Conservation (phyloP, 139 green algal species). For the Pycnococcus provasolii region DNA sequence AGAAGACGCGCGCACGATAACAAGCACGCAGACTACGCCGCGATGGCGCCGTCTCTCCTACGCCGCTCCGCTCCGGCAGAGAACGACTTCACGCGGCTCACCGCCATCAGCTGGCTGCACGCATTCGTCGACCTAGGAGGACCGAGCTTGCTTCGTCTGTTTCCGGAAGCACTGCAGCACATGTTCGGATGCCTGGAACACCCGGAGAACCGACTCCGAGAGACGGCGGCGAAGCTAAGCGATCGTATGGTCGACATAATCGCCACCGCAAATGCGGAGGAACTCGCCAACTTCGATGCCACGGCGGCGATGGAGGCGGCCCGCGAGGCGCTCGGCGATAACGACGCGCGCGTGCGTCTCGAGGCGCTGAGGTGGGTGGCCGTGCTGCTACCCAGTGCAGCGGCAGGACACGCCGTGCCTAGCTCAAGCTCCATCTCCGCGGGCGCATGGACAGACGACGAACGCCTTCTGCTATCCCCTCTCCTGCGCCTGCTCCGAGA, state of each 20-base stretch:
- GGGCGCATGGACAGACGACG: background rate
- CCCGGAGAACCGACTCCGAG: conserved; percentile 27
- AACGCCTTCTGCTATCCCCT: conserved; percentile 44
- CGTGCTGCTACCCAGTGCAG: conserved; percentile 32
- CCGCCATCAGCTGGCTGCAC: conserved; percentile 64
- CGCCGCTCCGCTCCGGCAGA: conserved; percentile 8
- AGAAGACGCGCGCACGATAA: background rate
- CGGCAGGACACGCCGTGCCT: background rate
- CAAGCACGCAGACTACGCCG: conserved; percentile 28
- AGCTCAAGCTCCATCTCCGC: conserved; percentile 3
- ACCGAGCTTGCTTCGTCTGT: conserved; percentile 51
- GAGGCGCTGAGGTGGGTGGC: conserved; percentile 69
- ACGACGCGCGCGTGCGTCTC: background rate
- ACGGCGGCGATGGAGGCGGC: conserved; percentile 18
- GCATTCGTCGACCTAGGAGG: conserved; percentile 57
- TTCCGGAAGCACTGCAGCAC: conserved; percentile 56
- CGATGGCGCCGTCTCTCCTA: conserved; percentile 32
- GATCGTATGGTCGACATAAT: conserved; percentile 31
- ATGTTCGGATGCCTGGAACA: conserved; percentile 71
- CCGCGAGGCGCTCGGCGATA: background rate
- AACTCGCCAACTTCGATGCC: conserved; percentile 27
- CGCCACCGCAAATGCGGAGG: background rate
- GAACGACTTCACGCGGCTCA: conserved; percentile 71
- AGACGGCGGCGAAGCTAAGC: conserved; percentile 37
- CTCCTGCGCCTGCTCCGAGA: conserved; percentile 45